Percentiles rank a stretch among this genome's conserved stretches.
phyloP scores from a whole-genome alignment of 345 rosid species.

The Salix purpurea region DNA sequence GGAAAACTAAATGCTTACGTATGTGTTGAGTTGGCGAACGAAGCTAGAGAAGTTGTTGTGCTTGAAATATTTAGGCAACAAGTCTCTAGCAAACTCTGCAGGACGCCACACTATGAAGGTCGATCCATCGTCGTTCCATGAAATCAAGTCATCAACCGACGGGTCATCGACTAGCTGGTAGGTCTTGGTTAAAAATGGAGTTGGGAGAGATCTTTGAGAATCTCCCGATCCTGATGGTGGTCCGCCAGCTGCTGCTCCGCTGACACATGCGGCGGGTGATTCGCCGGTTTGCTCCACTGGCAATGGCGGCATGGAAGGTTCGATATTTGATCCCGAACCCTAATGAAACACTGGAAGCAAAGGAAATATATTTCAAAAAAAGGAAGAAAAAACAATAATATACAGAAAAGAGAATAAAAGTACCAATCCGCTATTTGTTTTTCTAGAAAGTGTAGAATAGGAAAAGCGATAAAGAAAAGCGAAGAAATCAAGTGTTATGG shows the following conservation, averaged over 20 bases:
- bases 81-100: slow-evolving; percentile 88
- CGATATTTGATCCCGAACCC: slow-evolving; percentile 34
- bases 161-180: slow-evolving; percentile 84
- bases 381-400: neutral
- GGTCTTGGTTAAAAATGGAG: slow-evolving; percentile 86
- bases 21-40: slow-evolving; percentile 93
- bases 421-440: neutral
- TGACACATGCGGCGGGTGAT: slow-evolving; percentile 30
- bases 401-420: neutral
- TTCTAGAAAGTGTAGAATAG: neutral
- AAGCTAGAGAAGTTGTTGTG: slow-evolving; percentile 95
- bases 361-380: neutral
- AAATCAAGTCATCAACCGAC: slow-evolving; percentile 59
- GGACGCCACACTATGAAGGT: slow-evolving; percentile 90
- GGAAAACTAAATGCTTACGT: slow-evolving; percentile 42
- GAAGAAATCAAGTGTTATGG: neutral
- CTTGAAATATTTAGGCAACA: slow-evolving; percentile 89
- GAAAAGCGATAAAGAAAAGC: neutral
- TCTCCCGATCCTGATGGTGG: slow-evolving; percentile 27
- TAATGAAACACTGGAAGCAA: neutral
- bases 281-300: slow-evolving; percentile 69
- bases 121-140: slow-evolving; percentile 90
- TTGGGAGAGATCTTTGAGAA: slow-evolving; percentile 75
- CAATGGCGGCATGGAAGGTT: slow-evolving; percentile 37
- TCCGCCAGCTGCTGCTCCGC: slow-evolving; percentile 7